Conservation (phyloP, 345 rosid species). For the Conringia planisiliqua region DNA sequence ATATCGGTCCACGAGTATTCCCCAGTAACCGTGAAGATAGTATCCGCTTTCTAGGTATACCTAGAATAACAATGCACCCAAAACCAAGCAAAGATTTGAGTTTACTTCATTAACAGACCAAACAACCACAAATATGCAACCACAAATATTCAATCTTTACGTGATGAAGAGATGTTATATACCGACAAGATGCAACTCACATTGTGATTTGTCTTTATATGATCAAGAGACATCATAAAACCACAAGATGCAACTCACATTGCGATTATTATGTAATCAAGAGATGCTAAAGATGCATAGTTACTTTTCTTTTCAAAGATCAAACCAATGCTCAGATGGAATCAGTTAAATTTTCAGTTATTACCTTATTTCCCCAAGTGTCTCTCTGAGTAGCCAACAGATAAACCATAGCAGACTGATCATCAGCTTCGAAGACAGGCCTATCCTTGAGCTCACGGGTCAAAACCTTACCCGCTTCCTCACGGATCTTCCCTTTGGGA, state of each 20-base stretch:
- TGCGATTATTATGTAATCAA: not conserved
- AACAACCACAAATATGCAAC: too few species aligned
- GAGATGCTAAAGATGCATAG: not conserved
- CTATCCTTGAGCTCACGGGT: slow-evolving; percentile 60
- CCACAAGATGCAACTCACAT: not conserved
- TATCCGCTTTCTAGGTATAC: slow-evolving; percentile 64
- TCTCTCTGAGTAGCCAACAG: slow-evolving; percentile 59
- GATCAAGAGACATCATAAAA: not conserved
- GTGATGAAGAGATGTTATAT: too few species aligned
- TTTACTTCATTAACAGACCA: too few species aligned
- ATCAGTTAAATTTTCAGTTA: not conserved
- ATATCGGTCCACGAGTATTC: slow-evolving; percentile 57
- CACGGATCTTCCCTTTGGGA: slow-evolving; percentile 66
- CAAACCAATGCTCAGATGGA: not conserved
- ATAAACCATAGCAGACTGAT: slow-evolving; percentile 76
- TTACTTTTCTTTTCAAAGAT: not conserved
- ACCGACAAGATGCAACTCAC: not conserved
- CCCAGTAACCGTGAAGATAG: slow-evolving; percentile 76
- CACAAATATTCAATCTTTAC: too few species aligned
- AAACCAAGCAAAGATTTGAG: too few species aligned
- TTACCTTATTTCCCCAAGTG: slow-evolving; percentile 60
- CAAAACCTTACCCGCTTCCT: slow-evolving; percentile 60
- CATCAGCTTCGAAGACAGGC: slow-evolving; percentile 72
- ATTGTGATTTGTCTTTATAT: not conserved
- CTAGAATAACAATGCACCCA: slow-evolving; percentile 8